These are phyloP conservation scores for Anisodus acutangulus DNA, from an alignment of 257 asterid genomes.

Conservation along the genomic window DNA sequence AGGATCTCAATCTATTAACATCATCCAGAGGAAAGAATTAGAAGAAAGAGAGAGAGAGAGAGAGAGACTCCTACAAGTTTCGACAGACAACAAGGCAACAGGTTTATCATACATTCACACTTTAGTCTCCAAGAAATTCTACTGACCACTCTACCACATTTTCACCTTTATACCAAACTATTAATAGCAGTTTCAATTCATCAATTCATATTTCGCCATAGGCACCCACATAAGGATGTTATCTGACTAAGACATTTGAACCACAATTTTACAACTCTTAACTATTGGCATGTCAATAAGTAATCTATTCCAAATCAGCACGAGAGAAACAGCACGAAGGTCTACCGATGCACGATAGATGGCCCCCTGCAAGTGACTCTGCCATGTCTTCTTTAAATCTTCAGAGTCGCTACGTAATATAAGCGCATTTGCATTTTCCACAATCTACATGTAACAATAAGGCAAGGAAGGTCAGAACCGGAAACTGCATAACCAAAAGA, in stretches of 20 bases:
- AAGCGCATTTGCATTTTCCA: constrained; percentile 81
- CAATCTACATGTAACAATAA: constrained; percentile 51
- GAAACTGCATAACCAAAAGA: constrained; percentile 30
- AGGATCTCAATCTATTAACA: constrained; percentile 17
- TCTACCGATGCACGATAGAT: constrained; percentile 92
- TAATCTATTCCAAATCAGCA: constrained; percentile 9
- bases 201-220: constrained; percentile 1
- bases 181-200: background rate
- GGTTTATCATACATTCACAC: background rate
- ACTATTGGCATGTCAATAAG: constrained; percentile 17
- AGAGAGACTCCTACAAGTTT: constrained; percentile 2
- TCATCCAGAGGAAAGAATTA: constrained; percentile 5
- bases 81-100: background rate
- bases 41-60: background rate
- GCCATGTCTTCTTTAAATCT: constrained; percentile 75
- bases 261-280: background rate
- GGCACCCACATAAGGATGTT: constrained; percentile 16
- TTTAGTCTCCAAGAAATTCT: background rate
- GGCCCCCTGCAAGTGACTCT: constrained; percentile 80
- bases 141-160: constrained; percentile 16
- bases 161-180: constrained; percentile 20
- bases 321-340: constrained; percentile 16
- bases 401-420: constrained; percentile 82
- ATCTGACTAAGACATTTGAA: background rate
- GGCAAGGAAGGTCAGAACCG: constrained; percentile 31